Base-by-base conservation (phyloP, 78 protist species). In the Parvularia atlantis region DNA sequence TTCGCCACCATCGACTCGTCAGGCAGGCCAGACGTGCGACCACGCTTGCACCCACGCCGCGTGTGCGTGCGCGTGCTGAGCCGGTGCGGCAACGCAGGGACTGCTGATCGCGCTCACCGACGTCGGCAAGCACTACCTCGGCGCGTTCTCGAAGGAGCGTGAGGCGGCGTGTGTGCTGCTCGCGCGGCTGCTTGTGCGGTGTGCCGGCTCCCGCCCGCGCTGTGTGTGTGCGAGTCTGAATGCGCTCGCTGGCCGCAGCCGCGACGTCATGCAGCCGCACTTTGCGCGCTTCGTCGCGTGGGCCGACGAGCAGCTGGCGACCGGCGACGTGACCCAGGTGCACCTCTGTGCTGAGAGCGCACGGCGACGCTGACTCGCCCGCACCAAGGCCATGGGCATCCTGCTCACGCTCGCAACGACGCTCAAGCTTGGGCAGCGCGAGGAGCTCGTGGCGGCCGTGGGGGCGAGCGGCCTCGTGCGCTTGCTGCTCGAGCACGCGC, bases 351-450 rank as follows among this genome's bases (percentile, higher is more conserved):
- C 17, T 6, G 39, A 19, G 36, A 40, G n/a, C 6, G 14, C 33
- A 52, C 19, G 24, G 50, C 30, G 20, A 2, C 2, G 36, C 1
- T 20, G 31, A 30, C 44, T 22, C 14, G 37, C 7, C 31, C 19
- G 80, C 67, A 31, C 53, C 41, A 36, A 52, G 26, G 37, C 44
- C 37, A 62, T 43, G 46, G 93, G 93, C 33, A 33, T 85, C 13
- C 64, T 60, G 30, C 4, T 44, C 11, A 57, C 85, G 24, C 64
- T 90, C 36, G 81, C 87, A 5, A 5, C 63, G 9, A 65, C 78
- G 36, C 66, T 84, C 62, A 89, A 85, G 78, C 52, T 54, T 26
- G 93, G 89, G 39, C 65, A 73, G 66, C 68, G 92, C 28, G 35
- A 30, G 5, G 88, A 91, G 56, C 79, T 89, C 17, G 26, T 72